Percentiles rank a stretch among this genome's conserved stretches.
These are phyloP conservation scores for Phoenix roebelenii DNA, from an alignment of 176 grass and related monocot genomes.

Conservation along the genomic window DNA sequence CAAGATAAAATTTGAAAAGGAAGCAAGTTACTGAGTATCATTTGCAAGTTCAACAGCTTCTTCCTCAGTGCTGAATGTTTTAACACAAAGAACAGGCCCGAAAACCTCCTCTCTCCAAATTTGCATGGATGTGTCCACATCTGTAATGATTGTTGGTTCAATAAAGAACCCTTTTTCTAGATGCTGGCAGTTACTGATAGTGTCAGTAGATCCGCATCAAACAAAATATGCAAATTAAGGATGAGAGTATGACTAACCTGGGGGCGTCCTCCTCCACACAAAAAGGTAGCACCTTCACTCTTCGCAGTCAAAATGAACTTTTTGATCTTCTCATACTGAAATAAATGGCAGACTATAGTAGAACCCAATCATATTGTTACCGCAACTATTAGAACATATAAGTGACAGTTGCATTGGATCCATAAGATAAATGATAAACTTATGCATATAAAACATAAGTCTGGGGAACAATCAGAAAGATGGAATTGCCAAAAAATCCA, in stretches of 20 bases:
- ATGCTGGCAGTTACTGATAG: constrained; percentile 43
- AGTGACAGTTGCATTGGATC: too few relatives aligned
- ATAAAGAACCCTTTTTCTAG: constrained; percentile 84
- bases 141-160: constrained; percentile 80
- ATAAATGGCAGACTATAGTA: constrained; percentile 14
- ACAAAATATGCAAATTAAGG: not conserved
- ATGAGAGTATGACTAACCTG: constrained; percentile 37
- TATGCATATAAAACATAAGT: too few relatives aligned
- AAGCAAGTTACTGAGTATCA: constrained; percentile 67
- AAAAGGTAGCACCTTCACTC: constrained; percentile 77
- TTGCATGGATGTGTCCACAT: constrained; percentile 90
- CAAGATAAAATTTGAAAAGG: not conserved
- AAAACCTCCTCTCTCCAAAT: constrained; percentile 98
- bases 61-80: constrained; percentile 76
- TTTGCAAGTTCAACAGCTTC: constrained; percentile 94
- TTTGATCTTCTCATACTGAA: constrained; percentile 88
- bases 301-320: constrained; percentile 64
- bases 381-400: too few relatives aligned
- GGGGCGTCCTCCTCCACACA: constrained; percentile 71
- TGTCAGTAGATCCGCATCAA: not conserved
- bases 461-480: too few relatives aligned
- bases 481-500: too few relatives aligned
- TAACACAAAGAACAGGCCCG: constrained; percentile 85
- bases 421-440: too few relatives aligned
- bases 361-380: too few relatives aligned